Evolutionary conservation across 208 protist species (phyloP), one percentile per base, ranked within the genome.

Genomic region (Acanthamoeba healyi): DNA sequence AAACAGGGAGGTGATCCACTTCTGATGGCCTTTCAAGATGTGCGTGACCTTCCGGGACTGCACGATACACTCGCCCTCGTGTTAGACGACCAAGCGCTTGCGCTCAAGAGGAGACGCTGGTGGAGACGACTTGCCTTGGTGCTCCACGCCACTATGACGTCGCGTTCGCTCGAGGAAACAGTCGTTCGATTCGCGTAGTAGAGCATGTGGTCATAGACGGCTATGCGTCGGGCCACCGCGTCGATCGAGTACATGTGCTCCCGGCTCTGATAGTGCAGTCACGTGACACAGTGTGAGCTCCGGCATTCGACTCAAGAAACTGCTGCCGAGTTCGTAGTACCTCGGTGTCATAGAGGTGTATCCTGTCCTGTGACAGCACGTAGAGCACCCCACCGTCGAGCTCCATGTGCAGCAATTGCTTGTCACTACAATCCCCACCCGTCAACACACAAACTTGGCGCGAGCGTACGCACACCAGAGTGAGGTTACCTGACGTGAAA

Each of bases 1-100:
- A 15, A 65, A 40, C 15, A 88, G 51, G 29, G 79, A 54, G 22
- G 79, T 88, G 42, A 88, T 88, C 79, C 79, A 88, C 29, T 88
- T 88, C 46, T 54, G 51, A 38, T 88, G 79, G 24, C 79, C 79
- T 24, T 61, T 51, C 44, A 88, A 88, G 34, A 79, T 44, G 40
- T 79, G 70, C 70, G 70, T 79, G 19, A 79, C 70, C 36, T 79
- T 79, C 2, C 70, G 70, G 36, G 46, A 9, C 70, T 79, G 24
- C 0, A 1, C 17, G 2, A 26, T 12, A 79, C 32, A 19, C n/a
- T n/a, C n/a, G n/a, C n/a, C n/a, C n/a, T n/a, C n/a, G 0, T 2
- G 0, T 29, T 9, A 49, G 34, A 29, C 46, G n/a, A 79, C 40
- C 6, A 49, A 38, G 0, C 7, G 10, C 3, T 34, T 65, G 19